Evolutionary conservation across 2,329 filamentous ascomycete species (phyloP), one percentile per base, ranked within the genome.

Genomic region (Aspergillus oerlinghausenensis): DNA sequence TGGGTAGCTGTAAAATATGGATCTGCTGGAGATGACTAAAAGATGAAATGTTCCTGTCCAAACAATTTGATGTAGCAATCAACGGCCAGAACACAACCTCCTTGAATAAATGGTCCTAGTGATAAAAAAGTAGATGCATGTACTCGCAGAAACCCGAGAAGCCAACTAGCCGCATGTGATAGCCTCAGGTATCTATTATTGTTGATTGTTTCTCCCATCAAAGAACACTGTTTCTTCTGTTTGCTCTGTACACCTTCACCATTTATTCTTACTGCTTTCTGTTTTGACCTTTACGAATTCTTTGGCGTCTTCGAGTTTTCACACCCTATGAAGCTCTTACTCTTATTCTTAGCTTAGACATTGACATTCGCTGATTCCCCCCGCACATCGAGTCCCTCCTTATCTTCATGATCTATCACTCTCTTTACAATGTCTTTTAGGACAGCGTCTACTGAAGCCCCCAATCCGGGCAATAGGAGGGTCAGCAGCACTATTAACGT

Each of bases 391-490:
- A 17, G 25, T 14, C 43, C 11, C 21, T 19, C 21, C 11, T 47
- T 47, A 47, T 14, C 43, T 47, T 23, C 43, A 47, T 47, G 43
- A 14, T 14, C 21, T 23, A 10, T 21, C 14, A 47, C 32, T 25
- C 45, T 43, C 42, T 17, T 28, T 32, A 58, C 59, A 55, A 47
- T 55, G 32, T 51, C 25, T 17, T 14, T 14, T 17, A 38, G 32
- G 21, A 17, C 21, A 47, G 2, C 4, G 14, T 14, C 43, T 47
- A 14, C 43, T 47, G 43, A 47, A 14, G 19, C 21, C 14, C 43
- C 23, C 23, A 14, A 2, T 14, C 5, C 9, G 21, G 11, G 43
- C 14, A 23, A 47, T 14, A 47, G 43, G 19, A 47, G 23, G 43
- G 43, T 47, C 43, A 47, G 43, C 21, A 47, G 6, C 7, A 23